Percentiles rank a stretch among this genome's conserved stretches.
These are phyloP conservation scores for Linum tenue DNA, from an alignment of 345 rosid species.

Conservation along the genomic window DNA sequence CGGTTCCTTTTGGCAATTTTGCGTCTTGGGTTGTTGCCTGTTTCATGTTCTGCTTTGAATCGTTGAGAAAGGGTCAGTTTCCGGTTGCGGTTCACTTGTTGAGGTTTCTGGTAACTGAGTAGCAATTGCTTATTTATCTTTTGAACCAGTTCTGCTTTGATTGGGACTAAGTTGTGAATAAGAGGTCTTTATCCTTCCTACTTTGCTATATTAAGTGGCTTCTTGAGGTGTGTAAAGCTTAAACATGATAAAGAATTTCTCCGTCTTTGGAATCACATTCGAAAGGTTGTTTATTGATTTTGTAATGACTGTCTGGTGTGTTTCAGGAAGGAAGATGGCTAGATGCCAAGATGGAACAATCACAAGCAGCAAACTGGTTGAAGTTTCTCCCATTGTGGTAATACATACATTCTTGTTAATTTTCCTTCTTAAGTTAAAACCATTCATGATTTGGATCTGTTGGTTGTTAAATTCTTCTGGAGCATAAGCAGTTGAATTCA, in stretches of 20 bases:
- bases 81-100: background rate
- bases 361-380: conserved; percentile 21
- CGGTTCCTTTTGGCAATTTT: background rate
- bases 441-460: conserved; percentile 1
- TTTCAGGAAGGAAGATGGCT: conserved; percentile 22
- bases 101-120: too few relatives aligned
- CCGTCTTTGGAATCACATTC: background rate
- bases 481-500: background rate
- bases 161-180: too few relatives aligned
- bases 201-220: background rate
- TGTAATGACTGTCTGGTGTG: background rate
- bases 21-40: background rate
- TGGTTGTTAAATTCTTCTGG: background rate
- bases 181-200: background rate
- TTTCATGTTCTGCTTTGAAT: background rate
- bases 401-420: background rate
- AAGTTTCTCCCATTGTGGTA: conserved; percentile 38
- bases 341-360: conserved; percentile 30
- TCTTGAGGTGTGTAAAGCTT: background rate
- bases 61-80: background rate
- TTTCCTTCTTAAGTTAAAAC: background rate
- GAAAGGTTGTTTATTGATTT: background rate
- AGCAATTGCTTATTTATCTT: background rate
- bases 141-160: background rate
- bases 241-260: conserved; percentile 4